Evolutionary conservation across 768 basidiomycete genomes (phyloP), one percentile per base, ranked within the genome.

Genomic region (Cubamyces lactineus): DNA sequence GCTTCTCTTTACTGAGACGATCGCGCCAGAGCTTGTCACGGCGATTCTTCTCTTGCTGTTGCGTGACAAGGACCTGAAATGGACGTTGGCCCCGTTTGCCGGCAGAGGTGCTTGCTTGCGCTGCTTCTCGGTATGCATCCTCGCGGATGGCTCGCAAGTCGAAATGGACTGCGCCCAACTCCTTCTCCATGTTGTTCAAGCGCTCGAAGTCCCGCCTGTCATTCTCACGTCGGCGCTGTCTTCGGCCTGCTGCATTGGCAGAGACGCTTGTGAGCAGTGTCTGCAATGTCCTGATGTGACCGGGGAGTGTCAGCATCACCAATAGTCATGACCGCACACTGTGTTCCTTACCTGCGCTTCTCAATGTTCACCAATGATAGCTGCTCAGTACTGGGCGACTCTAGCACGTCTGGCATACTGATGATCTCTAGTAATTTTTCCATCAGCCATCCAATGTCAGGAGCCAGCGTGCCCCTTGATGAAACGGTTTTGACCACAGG

Each of bases 361-460:
- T 92, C 88, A 66, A 92, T 85, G 69, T 92, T 94, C 47, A 94
- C 82, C 40, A 94, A 81, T 40, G 77, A 80, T 45, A 82, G 80
- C 39, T 79, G 79, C 63, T 85, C 84, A 39, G 81, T 80, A n/a
- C 76, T 71, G 0, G 79, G 70, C 16, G 84, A 79, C 49, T 85
- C 82, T 8, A 91, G 74, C 16, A 86, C 78, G 70, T 94, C 91
- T 3, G 91, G 86, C 53, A 86, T 81, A 26, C 87, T 85, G 61
- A 93, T 83, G 49, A 94, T 78, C 71, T 94, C 92, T 39, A 94
- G 75, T 74, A 94, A 83, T 46, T 91, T 83, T 71, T 94, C 92
- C 59, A 94, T 71, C 41, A 93, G 74, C 91, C 92, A 94, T 11
- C 89, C 90, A 65, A 92, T 83, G 70, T 94, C 92, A 16, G 89